phyloP scores from a whole-genome alignment of 257 asterid species.

The Scutellaria galericulata region DNA sequence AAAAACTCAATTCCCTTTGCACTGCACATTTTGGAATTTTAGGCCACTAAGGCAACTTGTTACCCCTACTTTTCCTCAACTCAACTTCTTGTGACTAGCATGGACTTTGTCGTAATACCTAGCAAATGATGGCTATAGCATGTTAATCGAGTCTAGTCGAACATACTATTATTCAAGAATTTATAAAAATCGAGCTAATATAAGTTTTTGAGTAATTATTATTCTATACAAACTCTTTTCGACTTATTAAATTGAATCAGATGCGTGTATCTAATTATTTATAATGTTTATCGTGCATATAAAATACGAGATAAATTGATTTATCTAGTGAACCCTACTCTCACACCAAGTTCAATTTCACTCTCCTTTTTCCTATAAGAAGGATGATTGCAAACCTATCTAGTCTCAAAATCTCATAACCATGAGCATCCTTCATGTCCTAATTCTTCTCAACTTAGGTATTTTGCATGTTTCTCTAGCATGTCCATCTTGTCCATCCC shows the following conservation, averaged over 20 bases:
- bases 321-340: too few species aligned
- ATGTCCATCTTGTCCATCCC: conserved; percentile 65
- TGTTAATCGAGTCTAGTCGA: not conserved
- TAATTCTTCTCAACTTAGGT: conserved; percentile 51
- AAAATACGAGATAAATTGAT: too few species aligned
- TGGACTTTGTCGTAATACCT: too few species aligned
- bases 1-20: conserved; percentile 29
- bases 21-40: conserved; percentile 12
- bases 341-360: not conserved
- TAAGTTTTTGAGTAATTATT: not conserved
- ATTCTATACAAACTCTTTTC: not conserved
- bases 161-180: too few species aligned
- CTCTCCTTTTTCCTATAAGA: conserved; percentile 34
- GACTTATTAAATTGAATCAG: too few species aligned
- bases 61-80: conserved; percentile 22
- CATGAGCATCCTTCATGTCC: conserved; percentile 39
- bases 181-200: too few species aligned
- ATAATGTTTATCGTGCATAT: too few species aligned
- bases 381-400: conserved; percentile 5
- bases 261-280: too few species aligned
- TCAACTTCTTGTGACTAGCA: conserved; percentile 3
- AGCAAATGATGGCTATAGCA: not conserved
- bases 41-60: not conserved
- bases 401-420: not conserved
- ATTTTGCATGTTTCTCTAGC: conserved; percentile 51